These are phyloP conservation scores for Salix exigua DNA, from an alignment of 345 rosid species.

Conservation along the genomic window DNA sequence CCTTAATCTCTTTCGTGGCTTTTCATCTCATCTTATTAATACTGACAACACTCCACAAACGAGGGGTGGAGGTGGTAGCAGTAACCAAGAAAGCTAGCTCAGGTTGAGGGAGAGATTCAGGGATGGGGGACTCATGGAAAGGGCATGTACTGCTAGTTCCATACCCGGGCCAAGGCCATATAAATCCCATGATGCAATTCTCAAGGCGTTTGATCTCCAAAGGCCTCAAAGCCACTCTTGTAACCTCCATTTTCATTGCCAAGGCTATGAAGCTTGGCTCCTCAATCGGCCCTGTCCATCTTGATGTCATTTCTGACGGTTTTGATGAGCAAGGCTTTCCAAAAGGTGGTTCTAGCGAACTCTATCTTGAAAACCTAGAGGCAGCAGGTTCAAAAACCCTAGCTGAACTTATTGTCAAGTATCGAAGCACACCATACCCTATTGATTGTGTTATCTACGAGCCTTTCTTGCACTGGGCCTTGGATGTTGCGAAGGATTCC, in stretches of 20 bases:
- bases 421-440: slow-evolving; percentile 31
- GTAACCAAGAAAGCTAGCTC: no score
- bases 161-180: slow-evolving; percentile 25
- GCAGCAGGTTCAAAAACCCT: slow-evolving; percentile 45
- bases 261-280: slow-evolving; percentile 13
- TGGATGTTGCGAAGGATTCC: slow-evolving; percentile 51
- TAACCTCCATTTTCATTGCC: slow-evolving; percentile 15
- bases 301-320: slow-evolving; percentile 22
- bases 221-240: slow-evolving; percentile 13
- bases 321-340: slow-evolving; percentile 9
- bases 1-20: no score
- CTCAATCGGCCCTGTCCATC: slow-evolving; percentile 8
- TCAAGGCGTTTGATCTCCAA: slow-evolving; percentile 16
- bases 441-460: slow-evolving; percentile 56
- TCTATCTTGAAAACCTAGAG: slow-evolving; percentile 21
- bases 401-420: slow-evolving; percentile 23
- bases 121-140: neutral
- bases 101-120: neutral
- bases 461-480: slow-evolving; percentile 56
- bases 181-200: slow-evolving; percentile 28
- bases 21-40: no score
- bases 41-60: no score
- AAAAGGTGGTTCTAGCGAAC: neutral
- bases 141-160: slow-evolving; percentile 20
- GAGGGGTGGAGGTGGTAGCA: no score